phyloP scores from a whole-genome alignment of 208 protist species.

The Herpetomonas samuelpessoai region DNA sequence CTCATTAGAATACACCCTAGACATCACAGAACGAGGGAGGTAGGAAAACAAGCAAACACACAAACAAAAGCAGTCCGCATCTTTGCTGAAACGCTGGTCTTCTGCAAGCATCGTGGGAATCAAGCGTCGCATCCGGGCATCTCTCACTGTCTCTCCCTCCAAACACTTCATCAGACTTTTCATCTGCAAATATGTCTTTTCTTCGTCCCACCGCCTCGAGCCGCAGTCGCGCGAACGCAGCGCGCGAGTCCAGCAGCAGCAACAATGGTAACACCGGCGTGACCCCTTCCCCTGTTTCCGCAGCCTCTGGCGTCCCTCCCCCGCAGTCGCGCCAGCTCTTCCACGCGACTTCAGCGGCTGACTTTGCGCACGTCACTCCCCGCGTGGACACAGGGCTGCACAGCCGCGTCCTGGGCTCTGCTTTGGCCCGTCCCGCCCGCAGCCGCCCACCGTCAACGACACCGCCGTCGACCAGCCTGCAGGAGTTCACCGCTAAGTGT shows the following conservation, averaged over 20 bases:
- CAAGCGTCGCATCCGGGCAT: too few relatives aligned
- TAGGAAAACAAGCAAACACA: too few relatives aligned
- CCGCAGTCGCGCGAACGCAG: constrained; percentile 23
- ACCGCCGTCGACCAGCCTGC: constrained; percentile 6
- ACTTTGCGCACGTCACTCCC: constrained; percentile 21
- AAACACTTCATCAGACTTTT: not conserved
- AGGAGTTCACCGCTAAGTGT: constrained; percentile 29
- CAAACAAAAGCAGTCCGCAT: too few relatives aligned
- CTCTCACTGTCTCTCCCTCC: too few relatives aligned
- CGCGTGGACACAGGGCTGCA: constrained; percentile 23
- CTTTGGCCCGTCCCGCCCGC: constrained; percentile 1
- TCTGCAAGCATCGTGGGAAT: too few relatives aligned
- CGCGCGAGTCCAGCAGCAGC: constrained; percentile 4
- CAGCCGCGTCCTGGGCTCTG: constrained; percentile 15
- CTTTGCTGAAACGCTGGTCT: too few relatives aligned
- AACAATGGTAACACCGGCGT: not conserved
- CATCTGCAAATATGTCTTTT: constrained; percentile 29
- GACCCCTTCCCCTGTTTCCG: not conserved
- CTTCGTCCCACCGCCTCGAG: constrained; percentile 37
- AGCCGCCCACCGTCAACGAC: not conserved
- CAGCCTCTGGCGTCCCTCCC: not conserved
- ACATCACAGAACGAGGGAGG: too few relatives aligned
- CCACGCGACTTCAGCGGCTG: not conserved
- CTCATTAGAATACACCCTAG: too few relatives aligned
- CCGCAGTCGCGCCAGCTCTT: not conserved